A percentile compares a stretch with the other conserved stretches of the same genome.
Evolutionary conservation across 2,329 filamentous ascomycete species (phyloP).

Genomic region (Monilinia laxa): DNA sequence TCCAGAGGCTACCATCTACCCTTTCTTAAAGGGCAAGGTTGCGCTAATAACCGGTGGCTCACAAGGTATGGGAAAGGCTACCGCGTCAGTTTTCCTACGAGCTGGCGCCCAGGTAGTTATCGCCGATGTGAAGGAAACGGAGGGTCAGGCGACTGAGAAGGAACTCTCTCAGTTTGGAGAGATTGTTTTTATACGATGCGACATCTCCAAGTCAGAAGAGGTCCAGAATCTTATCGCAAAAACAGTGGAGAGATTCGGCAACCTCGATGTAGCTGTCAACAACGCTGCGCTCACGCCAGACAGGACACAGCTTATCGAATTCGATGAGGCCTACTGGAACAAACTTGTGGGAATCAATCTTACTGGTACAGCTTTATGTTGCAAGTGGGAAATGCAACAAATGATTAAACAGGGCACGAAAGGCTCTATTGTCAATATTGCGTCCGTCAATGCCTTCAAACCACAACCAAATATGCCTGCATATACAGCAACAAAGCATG

Average conservation of each 20-base stretch:
- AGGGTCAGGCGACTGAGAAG: slow-evolving; percentile 8
- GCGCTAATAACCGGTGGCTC: slow-evolving; percentile 27
- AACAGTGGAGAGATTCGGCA: slow-evolving; percentile 49
- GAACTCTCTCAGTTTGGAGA: slow-evolving; percentile 18
- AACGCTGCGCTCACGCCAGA: slow-evolving; percentile 44
- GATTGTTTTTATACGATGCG: slow-evolving; percentile 13
- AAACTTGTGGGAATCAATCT: slow-evolving; percentile 19
- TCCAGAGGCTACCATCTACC: slow-evolving; percentile 23
- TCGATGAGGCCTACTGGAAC: slow-evolving; percentile 20
- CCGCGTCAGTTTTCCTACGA: slow-evolving; percentile 13
- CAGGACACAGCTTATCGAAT: slow-evolving; percentile 12
- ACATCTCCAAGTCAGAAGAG: slow-evolving; percentile 19
- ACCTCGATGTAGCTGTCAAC: slow-evolving; percentile 55
- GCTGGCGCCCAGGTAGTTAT: slow-evolving; percentile 21
- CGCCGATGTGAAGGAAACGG: slow-evolving; percentile 11
- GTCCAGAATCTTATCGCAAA: slow-evolving; percentile 17
- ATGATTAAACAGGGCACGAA: slow-evolving; percentile 20
- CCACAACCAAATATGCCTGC: slow-evolving; percentile 29
- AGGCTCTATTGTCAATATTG: slow-evolving; percentile 22
- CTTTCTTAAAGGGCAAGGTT: slow-evolving; percentile 26
- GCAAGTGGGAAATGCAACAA: slow-evolving; percentile 21
- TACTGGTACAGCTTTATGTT: slow-evolving; percentile 21
- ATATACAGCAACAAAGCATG: slow-evolving; percentile 44
- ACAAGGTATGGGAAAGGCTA: slow-evolving; percentile 42
- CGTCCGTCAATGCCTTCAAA: slow-evolving; percentile 17